These are phyloP conservation scores for Suaeda aralocaspica DNA, from an alignment of 148 eudicot species.

Conservation along the genomic window DNA sequence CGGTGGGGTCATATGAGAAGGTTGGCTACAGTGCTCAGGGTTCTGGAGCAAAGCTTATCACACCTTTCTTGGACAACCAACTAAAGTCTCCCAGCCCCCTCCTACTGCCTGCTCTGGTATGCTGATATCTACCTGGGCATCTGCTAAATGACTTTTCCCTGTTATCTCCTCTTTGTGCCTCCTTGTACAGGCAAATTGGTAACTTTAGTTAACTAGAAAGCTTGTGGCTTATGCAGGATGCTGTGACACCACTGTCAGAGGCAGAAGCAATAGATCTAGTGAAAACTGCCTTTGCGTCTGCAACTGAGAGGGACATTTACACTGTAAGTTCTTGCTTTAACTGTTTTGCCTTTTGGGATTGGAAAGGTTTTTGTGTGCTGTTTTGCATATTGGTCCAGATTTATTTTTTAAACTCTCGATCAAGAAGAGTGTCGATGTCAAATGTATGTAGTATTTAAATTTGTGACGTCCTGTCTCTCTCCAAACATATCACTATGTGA, in stretches of 20 bases:
- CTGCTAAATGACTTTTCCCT: background rate
- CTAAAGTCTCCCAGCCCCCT: constrained; percentile 98
- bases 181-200: background rate
- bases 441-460: background rate
- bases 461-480: too few species aligned
- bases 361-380: background rate
- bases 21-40: constrained; percentile 98
- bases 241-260: constrained; percentile 90
- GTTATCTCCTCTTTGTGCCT: background rate
- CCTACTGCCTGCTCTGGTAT: constrained; percentile 69
- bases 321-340: constrained; percentile 54
- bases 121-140: background rate
- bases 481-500: background rate
- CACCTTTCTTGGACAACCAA: constrained; percentile 95
- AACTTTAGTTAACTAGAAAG: constrained; percentile 10
- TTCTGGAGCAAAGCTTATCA: constrained; percentile 88
- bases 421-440: background rate
- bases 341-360: background rate
- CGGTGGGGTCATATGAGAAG: constrained; percentile 95
- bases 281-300: constrained; percentile 94
- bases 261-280: constrained; percentile 91
- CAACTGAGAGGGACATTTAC: constrained; percentile 95
- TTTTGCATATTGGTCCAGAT: background rate
- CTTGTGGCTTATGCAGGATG: constrained; percentile 39
- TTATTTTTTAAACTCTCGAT: background rate